Percentiles rank a stretch among this genome's conserved stretches.
phyloP scores from a whole-genome alignment of 306 rosid genomes.

The Myrica gale region DNA sequence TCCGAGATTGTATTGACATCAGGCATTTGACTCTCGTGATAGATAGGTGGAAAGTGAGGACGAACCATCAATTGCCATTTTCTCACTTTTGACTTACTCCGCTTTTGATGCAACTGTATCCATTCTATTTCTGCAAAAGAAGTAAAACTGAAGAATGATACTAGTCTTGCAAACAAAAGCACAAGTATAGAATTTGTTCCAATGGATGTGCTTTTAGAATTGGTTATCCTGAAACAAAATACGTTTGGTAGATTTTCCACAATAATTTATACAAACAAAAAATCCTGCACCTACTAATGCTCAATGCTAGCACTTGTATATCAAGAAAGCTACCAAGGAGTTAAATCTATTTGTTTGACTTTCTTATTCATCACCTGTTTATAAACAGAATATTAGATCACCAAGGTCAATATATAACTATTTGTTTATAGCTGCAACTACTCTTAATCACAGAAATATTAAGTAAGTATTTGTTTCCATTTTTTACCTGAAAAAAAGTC shows the following conservation, averaged over 20 bases:
- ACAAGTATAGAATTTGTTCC: conserved; percentile 13
- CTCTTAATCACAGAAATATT: background rate
- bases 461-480: background rate
- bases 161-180: background rate
- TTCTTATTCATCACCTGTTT: background rate
- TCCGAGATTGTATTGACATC: conserved; percentile 44
- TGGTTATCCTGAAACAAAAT: background rate
- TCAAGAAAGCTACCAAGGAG: background rate
- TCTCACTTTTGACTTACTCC: conserved; percentile 24
- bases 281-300: background rate
- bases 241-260: background rate
- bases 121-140: conserved; percentile 50
- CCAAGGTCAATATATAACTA: background rate
- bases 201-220: background rate
- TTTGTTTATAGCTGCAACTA: background rate
- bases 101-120: conserved; percentile 50
- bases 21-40: conserved; percentile 44
- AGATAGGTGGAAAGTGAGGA: conserved; percentile 59
- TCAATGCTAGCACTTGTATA: background rate
- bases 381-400: background rate
- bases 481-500: background rate
- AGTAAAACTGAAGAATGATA: background rate
- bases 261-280: background rate
- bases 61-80: conserved; percentile 60
- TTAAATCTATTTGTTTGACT: background rate